Evolutionary conservation across 306 rosid species (phyloP).

Genomic region (Cotoneaster glaucophyllus): DNA sequence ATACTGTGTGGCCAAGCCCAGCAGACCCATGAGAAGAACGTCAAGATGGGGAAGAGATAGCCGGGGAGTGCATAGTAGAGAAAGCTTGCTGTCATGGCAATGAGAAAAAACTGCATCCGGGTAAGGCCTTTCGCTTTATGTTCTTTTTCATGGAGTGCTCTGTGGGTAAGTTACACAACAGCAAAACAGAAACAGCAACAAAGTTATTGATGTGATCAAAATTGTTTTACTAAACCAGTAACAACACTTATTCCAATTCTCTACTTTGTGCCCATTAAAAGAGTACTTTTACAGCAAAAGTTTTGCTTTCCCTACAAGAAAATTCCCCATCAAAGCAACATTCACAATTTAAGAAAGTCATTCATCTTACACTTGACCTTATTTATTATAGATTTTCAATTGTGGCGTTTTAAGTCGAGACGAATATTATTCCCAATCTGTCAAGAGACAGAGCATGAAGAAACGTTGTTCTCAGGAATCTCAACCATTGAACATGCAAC

Average conservation of each 20-base stretch:
- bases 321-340: conserved; percentile 24
- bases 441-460: conserved; percentile 9
- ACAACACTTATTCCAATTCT: conserved; percentile 1
- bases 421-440: conserved; percentile 31
- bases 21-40: conserved; percentile 98
- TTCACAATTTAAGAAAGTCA: conserved; percentile 6
- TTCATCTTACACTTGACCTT: conserved; percentile 20
- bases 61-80: conserved; percentile 85
- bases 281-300: conserved; percentile 5
- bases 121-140: conserved; percentile 50
- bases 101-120: conserved; percentile 73
- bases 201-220: conserved; percentile 6
- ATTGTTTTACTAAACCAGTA: neutral
- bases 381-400: neutral
- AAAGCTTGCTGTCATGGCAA: conserved; percentile 72
- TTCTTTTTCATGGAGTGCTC: conserved; percentile 97
- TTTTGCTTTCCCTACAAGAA: conserved; percentile 21
- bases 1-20: conserved; percentile 88
- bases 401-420: conserved; percentile 5
- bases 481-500: conserved; percentile 28
- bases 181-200: neutral
- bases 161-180: conserved; percentile 13
- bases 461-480: conserved; percentile 23
- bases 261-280: conserved; percentile 9
- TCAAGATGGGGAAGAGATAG: conserved; percentile 61